These are phyloP conservation scores for Zea luxurians DNA, from an alignment of 176 grass and related monocot species.

Conservation along the genomic window DNA sequence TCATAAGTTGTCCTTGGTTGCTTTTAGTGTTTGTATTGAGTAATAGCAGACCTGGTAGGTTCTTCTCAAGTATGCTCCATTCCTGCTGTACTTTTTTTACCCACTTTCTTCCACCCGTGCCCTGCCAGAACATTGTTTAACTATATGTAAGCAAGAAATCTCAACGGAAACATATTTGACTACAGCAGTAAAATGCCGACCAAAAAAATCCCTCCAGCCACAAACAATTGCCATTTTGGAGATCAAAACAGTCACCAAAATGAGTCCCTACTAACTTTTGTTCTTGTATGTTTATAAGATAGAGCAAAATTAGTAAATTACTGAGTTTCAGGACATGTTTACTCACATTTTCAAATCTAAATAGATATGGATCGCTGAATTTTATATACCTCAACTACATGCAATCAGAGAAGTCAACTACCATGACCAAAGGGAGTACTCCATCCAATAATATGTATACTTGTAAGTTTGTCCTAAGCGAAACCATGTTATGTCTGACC, in stretches of 20 bases:
- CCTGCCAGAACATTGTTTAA: conserved; percentile 49
- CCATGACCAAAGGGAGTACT: neutral
- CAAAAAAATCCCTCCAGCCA: neutral
- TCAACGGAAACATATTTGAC: neutral
- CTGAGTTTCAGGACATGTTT: neutral
- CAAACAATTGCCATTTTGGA: neutral
- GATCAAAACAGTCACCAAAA: conserved; percentile 14
- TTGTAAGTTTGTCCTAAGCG: neutral
- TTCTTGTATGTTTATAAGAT: neutral
- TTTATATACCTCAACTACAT: neutral
- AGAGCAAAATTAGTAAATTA: neutral
- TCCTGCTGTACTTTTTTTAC: conserved; percentile 94
- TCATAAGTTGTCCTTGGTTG: conserved; percentile 2
- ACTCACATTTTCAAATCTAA: neutral
- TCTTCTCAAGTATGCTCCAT: conserved; percentile 99
- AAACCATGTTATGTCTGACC: neutral
- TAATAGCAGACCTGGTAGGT: conserved; percentile 66
- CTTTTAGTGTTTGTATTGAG: conserved; percentile 24
- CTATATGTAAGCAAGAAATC: conserved; percentile 19
- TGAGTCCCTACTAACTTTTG: neutral
- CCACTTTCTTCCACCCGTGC: conserved; percentile 84
- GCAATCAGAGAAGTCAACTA: neutral
- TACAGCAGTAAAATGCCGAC: conserved; percentile 12
- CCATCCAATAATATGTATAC: neutral
- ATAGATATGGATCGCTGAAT: neutral